phyloP scores from a whole-genome alignment of 345 rosid species.

The Melastoma malabathricum region DNA sequence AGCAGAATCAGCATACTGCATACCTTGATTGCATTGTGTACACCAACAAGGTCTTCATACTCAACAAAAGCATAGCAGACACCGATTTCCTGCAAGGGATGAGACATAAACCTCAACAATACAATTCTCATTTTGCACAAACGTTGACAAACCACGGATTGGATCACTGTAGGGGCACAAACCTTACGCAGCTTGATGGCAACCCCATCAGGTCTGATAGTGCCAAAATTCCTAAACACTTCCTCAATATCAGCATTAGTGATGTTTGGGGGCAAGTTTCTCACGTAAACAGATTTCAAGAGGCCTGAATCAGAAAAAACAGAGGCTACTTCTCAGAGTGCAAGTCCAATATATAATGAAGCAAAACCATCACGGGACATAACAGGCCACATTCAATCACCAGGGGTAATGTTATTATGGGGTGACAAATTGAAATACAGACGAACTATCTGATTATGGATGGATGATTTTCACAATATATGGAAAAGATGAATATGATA shows the following conservation, averaged over 20 bases:
- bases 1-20: background rate
- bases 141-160: too few relatives aligned
- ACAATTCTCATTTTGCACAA: too few relatives aligned
- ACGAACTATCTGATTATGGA: too few relatives aligned
- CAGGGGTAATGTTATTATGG: too few relatives aligned
- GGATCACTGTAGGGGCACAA: background rate
- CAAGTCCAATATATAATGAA: slow-evolving; percentile 15
- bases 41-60: slow-evolving; percentile 74
- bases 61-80: slow-evolving; percentile 96
- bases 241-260: slow-evolving; percentile 73
- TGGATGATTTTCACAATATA: too few relatives aligned
- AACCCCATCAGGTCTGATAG: slow-evolving; percentile 79
- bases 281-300: slow-evolving; percentile 81
- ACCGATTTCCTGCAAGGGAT: slow-evolving; percentile 52
- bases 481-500: too few relatives aligned
- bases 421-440: too few relatives aligned
- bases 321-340: background rate
- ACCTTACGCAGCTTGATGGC: slow-evolving; percentile 88
- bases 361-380: slow-evolving; percentile 1
- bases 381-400: background rate
- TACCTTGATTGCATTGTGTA: slow-evolving; percentile 90
- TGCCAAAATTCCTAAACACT: slow-evolving; percentile 74
- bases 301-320: slow-evolving; percentile 41
- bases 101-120: background rate
- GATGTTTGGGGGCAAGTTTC: slow-evolving; percentile 79